Evolutionary conservation across 2,329 filamentous ascomycete species (phyloP).

Genomic region (Iodosphaeria phyllophila): DNA sequence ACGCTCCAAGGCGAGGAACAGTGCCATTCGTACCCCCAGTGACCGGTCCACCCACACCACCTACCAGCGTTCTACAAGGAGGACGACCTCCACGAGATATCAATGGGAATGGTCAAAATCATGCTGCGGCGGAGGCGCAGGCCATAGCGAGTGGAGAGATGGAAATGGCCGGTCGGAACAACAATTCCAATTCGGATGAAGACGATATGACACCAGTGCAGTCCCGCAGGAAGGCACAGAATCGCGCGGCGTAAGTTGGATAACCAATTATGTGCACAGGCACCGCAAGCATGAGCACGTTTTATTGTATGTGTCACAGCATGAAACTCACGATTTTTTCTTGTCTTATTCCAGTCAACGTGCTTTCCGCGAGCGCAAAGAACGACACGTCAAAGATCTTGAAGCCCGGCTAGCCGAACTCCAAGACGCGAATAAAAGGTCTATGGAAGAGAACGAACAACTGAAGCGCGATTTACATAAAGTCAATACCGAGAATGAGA

Average conservation of each 20-base stretch:
- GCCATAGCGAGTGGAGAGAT: conserved; percentile 20
- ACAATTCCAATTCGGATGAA: conserved; percentile 34
- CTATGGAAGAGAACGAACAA: conserved; percentile 70
- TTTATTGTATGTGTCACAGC: conserved; percentile 1
- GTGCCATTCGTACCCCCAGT: conserved; percentile 24
- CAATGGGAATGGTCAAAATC: conserved; percentile 7
- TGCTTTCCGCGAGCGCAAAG: conserved; percentile 90
- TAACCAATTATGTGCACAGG: background rate
- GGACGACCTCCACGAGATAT: conserved; percentile 3
- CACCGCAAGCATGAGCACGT: conserved; percentile 1
- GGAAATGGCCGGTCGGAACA: conserved; percentile 15
- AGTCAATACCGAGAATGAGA: conserved; percentile 79
- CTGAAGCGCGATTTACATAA: conserved; percentile 71
- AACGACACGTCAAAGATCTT: conserved; percentile 82
- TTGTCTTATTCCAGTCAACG: conserved; percentile 75
- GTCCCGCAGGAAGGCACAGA: conserved; percentile 40
- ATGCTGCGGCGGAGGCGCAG: conserved; percentile 13
- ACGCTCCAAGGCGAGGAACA: conserved; percentile 5
- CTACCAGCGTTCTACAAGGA: conserved; percentile 16
- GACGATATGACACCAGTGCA: conserved; percentile 37
- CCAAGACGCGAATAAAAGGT: conserved; percentile 51
- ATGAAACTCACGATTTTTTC: too few species aligned
- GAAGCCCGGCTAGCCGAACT: conserved; percentile 68
- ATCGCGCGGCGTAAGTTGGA: conserved; percentile 37
- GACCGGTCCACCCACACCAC: conserved; percentile 34